Base-by-base conservation (phyloP, 108 stramenopile species). In the Nitzschia sp. region DNA sequence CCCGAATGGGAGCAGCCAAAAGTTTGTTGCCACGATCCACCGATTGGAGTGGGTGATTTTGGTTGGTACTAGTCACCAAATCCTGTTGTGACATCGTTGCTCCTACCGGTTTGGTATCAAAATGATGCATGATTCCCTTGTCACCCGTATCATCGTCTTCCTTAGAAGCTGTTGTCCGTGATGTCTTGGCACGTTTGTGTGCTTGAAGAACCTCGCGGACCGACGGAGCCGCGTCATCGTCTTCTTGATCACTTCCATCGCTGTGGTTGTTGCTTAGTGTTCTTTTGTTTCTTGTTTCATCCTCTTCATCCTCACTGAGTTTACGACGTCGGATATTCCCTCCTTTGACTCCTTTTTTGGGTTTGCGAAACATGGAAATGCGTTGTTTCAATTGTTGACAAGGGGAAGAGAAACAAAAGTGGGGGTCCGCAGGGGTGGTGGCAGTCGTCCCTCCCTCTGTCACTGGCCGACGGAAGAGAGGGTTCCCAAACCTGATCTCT, bases 1-100 rank as follows among this genome's bases (percentile, higher is more conserved):
- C 97, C 10, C 87, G 81, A 22, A 98, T 76, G 0, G 97, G 97
- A 8, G 96, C 97, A 0, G 92, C 92, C 63, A 86, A 67, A 50
- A 91, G 89, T 62, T 84, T 84, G 52, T 84, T 86, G 21, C 50
- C 59, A 15, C 26, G 51, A 29, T 53, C 72, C 58, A 52, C 64
- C 24, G 26, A 65, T 19, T 80, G 65, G 37, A 61, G n/a, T 19
- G 85, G 85, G 71, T 86, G 85, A 67, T 83, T 66, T 55, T 86
- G 72, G 39, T 59, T 54, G 51, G 73, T 75, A 22, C 64, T 14
- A 5, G 73, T 75, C 14, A 56, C 73, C 52, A 68, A 29, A 17
- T 75, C 73, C 39, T 67, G 67, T 59, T 68, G 66, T 8, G 66
- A 68, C 0, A 48, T 19, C 8, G 48, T n/a, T 3, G 6, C 55